Base-by-base conservation (phyloP, 371 early-diverging fungal genomes). In the Syncephalastrum racemosum region DNA sequence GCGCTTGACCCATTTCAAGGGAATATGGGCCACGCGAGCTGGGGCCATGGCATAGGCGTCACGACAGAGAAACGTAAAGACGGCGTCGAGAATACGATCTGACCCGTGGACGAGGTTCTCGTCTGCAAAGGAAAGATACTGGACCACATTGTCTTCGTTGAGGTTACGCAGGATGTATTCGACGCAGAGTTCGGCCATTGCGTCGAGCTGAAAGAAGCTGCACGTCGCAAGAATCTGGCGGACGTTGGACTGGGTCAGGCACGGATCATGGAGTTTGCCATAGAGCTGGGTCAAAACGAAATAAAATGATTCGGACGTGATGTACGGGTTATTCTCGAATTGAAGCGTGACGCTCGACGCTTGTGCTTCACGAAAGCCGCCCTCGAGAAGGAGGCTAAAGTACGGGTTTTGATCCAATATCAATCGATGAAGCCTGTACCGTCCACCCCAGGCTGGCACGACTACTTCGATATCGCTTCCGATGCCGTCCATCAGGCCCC, bases 41-140 rank as follows among this genome's bases (percentile, higher is more conserved):
- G 63, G 19, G n/a, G 64, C 63, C 67, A 73, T 71, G n/a, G 57
- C 45, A 50, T 68, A 83, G 0, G 80, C 84, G 54, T 86, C 84
- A 45, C 86, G 71, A 59, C 87, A 87, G 25, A 89, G 66, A 59
- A 65, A 80, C 3, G 82, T 82, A 55, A 84, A 77, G 39, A 70
- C 62, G 19, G 82, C 81, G 52, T 85, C 83, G 16, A 73, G 67
- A 14, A 89, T 82, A 3, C 75, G 68, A 20, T 84, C 82, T 8
- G 80, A 77, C 15, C 78, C 70, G 31, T 83, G 79, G 39, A 85
- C 79, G 60, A 73, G 71, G 47, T 73, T 66, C n/a, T 70, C 64
- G 24, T 82, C 81, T 5, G 79, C 75, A 61, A 87, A 87, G 6
- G 53, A 56, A 1, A 87, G 62, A 60, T 84, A 87, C 18, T 76